Evolutionary conservation across 169 alveolate genomes (phyloP).

Genomic region (Babesia microti): DNA sequence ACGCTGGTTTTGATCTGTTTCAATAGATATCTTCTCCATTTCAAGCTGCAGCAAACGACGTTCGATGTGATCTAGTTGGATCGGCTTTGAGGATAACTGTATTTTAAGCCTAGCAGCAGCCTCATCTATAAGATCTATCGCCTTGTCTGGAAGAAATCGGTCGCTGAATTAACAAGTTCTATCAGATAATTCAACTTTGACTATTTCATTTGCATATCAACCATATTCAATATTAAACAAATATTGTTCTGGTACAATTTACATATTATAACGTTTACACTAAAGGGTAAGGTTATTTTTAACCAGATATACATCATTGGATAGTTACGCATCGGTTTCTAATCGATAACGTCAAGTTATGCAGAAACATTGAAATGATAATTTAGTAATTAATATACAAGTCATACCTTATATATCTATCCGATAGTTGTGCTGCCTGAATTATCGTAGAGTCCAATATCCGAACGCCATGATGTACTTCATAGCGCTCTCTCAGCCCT

Average conservation of each 20-base stretch:
- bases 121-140: constrained; percentile 72
- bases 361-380: too few species aligned
- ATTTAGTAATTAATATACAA: background rate
- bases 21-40: constrained; percentile 66
- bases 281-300: background rate
- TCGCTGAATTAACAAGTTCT: constrained; percentile 46
- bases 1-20: constrained; percentile 30
- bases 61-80: constrained; percentile 66
- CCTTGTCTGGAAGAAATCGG: constrained; percentile 72
- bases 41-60: constrained; percentile 66
- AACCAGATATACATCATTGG: background rate
- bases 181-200: too few species aligned
- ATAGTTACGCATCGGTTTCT: background rate
- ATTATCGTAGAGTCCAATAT: constrained; percentile 74
- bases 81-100: constrained; percentile 69
- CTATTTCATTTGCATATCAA: background rate
- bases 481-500: constrained; percentile 73
- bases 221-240: background rate
- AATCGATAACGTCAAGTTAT: too few species aligned
- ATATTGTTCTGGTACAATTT: background rate
- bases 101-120: constrained; percentile 74
- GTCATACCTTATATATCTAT: constrained; percentile 47
- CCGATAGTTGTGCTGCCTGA: constrained; percentile 73
- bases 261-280: background rate
- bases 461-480: constrained; percentile 78